Conservation (phyloP, 495 filamentous ascomycete species). For the Astrothelium subdiscretum region DNA sequence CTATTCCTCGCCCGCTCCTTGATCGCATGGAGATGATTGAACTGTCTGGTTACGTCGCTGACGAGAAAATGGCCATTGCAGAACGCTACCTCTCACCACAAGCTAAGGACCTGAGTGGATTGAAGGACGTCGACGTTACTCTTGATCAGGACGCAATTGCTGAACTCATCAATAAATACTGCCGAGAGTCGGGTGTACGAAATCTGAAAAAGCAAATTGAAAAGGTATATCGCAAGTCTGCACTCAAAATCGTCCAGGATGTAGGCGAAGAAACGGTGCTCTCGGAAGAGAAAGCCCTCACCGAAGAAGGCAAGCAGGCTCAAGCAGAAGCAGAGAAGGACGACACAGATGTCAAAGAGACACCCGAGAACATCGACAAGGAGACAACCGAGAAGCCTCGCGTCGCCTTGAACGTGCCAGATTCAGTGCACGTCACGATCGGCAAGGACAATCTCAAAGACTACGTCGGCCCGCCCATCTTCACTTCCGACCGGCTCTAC, state of each 20-base stretch:
- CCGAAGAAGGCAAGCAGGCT: conserved; percentile 77
- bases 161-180: conserved; percentile 97
- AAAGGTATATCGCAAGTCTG: conserved; percentile 95
- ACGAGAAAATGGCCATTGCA: conserved; percentile 99
- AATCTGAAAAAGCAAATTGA: conserved; percentile 99
- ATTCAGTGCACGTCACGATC: conserved; percentile 77
- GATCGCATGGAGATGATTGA: conserved; percentile 99
- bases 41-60: conserved; percentile 90
- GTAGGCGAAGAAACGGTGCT: conserved; percentile 82
- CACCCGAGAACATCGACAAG: conserved; percentile 49
- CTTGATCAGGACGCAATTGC: conserved; percentile 75
- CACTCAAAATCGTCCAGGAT: conserved; percentile 92
- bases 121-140: conserved; percentile 83
- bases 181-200: conserved; percentile 89
- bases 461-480: conserved; percentile 92
- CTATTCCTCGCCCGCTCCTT: conserved; percentile 85
- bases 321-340: conserved; percentile 57
- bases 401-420: conserved; percentile 72
- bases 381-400: conserved; percentile 67
- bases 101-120: conserved; percentile 78
- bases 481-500: conserved; percentile 91
- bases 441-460: conserved; percentile 86
- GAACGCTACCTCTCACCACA: conserved; percentile 83
- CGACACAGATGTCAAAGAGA: conserved; percentile 43
- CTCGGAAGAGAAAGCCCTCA: conserved; percentile 71